Conservation (phyloP, 768 basidiomycete genomes). For the Tylopilus vinaceipallidus region DNA sequence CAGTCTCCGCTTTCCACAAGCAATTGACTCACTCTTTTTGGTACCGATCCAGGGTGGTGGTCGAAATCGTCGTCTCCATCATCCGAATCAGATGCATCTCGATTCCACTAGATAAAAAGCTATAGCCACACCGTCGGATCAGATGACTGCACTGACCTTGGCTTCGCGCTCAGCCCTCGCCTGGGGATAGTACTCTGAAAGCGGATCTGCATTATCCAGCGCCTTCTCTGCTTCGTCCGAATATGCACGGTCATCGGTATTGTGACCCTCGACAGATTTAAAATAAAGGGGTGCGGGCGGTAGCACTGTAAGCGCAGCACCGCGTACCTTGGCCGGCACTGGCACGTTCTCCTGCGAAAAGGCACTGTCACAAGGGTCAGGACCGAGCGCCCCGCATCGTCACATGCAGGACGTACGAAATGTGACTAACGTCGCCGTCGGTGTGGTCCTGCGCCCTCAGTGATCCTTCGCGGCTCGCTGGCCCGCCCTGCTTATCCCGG, state of each 20-base stretch:
- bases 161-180: conserved; percentile 50
- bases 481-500: background rate
- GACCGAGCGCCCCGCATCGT: background rate
- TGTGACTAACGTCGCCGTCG: conserved; percentile 41
- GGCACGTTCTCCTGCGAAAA: conserved; percentile 36
- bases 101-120: conserved; percentile 27
- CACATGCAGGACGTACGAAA: conserved; percentile 41
- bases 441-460: background rate
- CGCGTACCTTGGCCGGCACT: background rate
- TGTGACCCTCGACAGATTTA: background rate
- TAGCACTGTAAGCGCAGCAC: conserved; percentile 17
- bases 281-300: conserved; percentile 28
- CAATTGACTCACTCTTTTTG: conserved; percentile 31
- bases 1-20: background rate
- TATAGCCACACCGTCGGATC: background rate
- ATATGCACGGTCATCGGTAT: background rate
- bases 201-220: conserved; percentile 43
- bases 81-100: conserved; percentile 36
- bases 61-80: conserved; percentile 28
- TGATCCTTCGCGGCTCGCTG: background rate
- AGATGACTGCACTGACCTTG: conserved; percentile 32
- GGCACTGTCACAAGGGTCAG: conserved; percentile 28
- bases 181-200: conserved; percentile 61
- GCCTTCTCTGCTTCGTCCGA: conserved; percentile 1
- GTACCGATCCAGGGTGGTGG: conserved; percentile 15